A percentile compares a stretch with the other conserved stretches of the same genome.
These are phyloP conservation scores for Sonneratia caseolaris DNA, from an alignment of 345 rosid species.

Conservation along the genomic window DNA sequence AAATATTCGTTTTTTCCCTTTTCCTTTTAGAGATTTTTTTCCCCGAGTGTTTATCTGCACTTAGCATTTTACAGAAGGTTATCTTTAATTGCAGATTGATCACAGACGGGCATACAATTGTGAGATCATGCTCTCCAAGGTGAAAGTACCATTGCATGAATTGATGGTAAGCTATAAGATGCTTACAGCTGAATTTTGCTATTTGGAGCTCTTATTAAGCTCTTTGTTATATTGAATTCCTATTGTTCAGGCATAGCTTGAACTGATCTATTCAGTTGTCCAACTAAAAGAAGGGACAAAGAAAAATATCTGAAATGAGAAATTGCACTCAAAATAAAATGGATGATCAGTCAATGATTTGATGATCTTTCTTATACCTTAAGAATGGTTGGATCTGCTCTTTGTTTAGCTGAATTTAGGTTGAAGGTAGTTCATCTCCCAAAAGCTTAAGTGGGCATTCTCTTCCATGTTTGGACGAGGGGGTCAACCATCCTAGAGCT, in stretches of 20 bases:
- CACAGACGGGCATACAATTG: slow-evolving; percentile 95
- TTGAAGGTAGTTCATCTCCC: background rate
- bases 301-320: background rate
- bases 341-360: background rate
- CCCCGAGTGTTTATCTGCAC: background rate
- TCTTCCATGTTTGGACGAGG: too few species aligned
- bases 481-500: too few species aligned
- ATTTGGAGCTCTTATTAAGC: background rate
- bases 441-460: too few species aligned
- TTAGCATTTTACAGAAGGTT: background rate
- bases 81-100: slow-evolving; percentile 49
- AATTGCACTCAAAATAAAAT: background rate
- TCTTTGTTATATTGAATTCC: background rate
- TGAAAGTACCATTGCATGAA: slow-evolving; percentile 74
- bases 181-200: background rate
- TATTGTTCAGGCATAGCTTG: background rate
- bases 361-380: background rate
- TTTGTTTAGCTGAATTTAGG: background rate
- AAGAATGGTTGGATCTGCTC: background rate
- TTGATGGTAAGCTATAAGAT: slow-evolving; percentile 55
- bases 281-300: background rate
- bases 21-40: background rate
- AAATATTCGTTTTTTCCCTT: background rate
- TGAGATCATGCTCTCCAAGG: slow-evolving; percentile 98
- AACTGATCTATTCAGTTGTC: too few species aligned